Percentiles rank a stretch among this genome's conserved stretches.
Conservation (phyloP, 805 yeast genomes). For the Ogataea naganishii region DNA sequence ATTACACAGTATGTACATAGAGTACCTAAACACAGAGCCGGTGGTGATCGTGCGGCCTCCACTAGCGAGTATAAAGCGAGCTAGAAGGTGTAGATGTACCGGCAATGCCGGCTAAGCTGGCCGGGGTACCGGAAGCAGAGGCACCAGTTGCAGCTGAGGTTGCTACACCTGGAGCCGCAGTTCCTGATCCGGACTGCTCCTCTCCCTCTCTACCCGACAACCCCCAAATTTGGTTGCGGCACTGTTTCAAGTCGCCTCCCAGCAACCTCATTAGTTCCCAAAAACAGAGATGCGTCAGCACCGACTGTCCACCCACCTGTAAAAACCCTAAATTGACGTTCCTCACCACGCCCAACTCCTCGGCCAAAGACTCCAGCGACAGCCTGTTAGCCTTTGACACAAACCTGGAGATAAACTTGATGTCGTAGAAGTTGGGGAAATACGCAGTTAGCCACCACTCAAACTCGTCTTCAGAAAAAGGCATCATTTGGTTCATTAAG, state of each 20-base stretch:
- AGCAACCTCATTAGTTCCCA: slow-evolving; percentile 38
- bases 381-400: slow-evolving; percentile 23
- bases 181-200: slow-evolving; percentile 5
- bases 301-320: slow-evolving; percentile 56
- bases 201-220: slow-evolving; percentile 10
- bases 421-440: slow-evolving; percentile 79
- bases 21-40: too few relatives aligned
- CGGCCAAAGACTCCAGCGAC: slow-evolving; percentile 57
- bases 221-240: slow-evolving; percentile 24
- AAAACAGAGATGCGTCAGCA: slow-evolving; percentile 56
- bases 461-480: slow-evolving; percentile 73
- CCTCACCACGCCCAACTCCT: slow-evolving; percentile 61
- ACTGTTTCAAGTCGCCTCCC: slow-evolving; percentile 10
- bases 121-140: slow-evolving; percentile 4
- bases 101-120: slow-evolving; percentile 3
- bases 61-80: too few relatives aligned
- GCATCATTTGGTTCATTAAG: slow-evolving; percentile 68
- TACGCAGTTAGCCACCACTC: slow-evolving; percentile 58
- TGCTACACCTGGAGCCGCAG: slow-evolving; percentile 1
- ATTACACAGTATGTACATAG: too few relatives aligned
- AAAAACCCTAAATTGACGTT: slow-evolving; percentile 38
- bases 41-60: too few relatives aligned
- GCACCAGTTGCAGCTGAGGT: slow-evolving; percentile 4
- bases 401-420: slow-evolving; percentile 42
- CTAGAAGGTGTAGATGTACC: neutral